Conservation (phyloP, 2,329 filamentous ascomycete genomes). For the Epichloe brachyelytri region DNA sequence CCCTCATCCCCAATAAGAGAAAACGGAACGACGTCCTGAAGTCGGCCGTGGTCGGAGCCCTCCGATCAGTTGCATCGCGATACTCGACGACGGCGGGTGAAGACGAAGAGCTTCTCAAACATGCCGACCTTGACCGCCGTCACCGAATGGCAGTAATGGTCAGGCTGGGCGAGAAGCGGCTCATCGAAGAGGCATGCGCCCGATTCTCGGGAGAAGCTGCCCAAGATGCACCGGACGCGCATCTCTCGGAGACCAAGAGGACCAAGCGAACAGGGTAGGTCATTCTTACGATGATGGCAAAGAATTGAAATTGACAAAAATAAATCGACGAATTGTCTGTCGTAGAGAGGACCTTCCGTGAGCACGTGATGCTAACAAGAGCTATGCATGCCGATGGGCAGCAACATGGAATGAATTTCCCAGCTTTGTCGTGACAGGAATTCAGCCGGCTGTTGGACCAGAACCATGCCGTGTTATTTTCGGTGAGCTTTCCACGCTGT, state of each 20-base stretch:
- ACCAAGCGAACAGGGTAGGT: slow-evolving; percentile 13
- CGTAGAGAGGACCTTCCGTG: no score
- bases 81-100: slow-evolving; percentile 30
- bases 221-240: slow-evolving; percentile 8
- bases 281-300: no score
- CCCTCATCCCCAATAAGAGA: slow-evolving; percentile 33
- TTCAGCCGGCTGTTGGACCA: not conserved
- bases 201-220: slow-evolving; percentile 17
- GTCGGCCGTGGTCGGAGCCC: slow-evolving; percentile 24
- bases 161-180: slow-evolving; percentile 57
- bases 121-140: slow-evolving; percentile 19
- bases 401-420: no score
- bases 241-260: slow-evolving; percentile 18
- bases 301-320: no score
- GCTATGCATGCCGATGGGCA: not conserved
- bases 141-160: slow-evolving; percentile 52
- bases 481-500: not conserved
- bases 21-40: slow-evolving; percentile 34
- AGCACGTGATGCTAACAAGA: no score
- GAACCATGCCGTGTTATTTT: not conserved
- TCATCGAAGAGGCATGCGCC: slow-evolving; percentile 42
- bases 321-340: no score
- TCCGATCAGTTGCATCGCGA: slow-evolving; percentile 25
- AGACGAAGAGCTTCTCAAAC: slow-evolving; percentile 25
- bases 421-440: no score